Percentiles rank a stretch among this genome's conserved stretches.
Evolutionary conservation across 2,329 filamentous ascomycete genomes (phyloP).

Genomic region (Plenodomus biglobosus): DNA sequence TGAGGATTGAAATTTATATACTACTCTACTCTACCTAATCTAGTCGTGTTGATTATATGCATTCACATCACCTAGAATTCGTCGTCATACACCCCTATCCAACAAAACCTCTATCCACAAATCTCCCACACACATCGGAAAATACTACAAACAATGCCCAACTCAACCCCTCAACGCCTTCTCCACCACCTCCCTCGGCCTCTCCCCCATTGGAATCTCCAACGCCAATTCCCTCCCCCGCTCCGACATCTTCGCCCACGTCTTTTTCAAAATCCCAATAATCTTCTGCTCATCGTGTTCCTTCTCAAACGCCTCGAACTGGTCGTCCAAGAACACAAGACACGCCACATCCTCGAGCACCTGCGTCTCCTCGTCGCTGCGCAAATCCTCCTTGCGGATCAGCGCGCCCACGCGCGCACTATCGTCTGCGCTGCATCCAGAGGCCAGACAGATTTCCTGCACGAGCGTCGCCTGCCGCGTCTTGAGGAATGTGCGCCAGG

Average conservation of each 20-base stretch:
- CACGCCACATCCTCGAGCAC: constrained; percentile 83
- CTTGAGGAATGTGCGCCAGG: constrained; percentile 74
- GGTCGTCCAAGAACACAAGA: constrained; percentile 83
- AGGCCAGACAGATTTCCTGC: constrained; percentile 54
- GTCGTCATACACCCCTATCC: too few relatives aligned
- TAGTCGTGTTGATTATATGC: too few relatives aligned
- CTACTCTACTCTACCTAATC: background rate
- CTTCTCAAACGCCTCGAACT: constrained; percentile 78
- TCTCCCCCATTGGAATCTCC: constrained; percentile 37
- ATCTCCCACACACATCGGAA: background rate
- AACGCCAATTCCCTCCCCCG: constrained; percentile 39
- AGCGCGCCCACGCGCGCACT: constrained; percentile 66
- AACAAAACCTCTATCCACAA: background rate
- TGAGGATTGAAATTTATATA: background rate
- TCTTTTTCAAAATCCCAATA: constrained; percentile 51
- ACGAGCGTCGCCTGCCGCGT: constrained; percentile 70
- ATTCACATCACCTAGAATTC: too few relatives aligned
- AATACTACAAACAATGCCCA: background rate
- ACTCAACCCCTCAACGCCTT: constrained; percentile 36
- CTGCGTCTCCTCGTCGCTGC: constrained; percentile 67
- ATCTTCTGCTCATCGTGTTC: constrained; percentile 77
- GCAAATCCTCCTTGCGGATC: constrained; percentile 76
- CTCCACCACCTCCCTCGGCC: constrained; percentile 31
- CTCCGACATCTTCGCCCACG: constrained; percentile 47
- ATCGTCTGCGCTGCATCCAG: constrained; percentile 56